Evolutionary conservation across 371 early-diverging fungal genomes (phyloP).

Genomic region (Catenaria anguillulae): DNA sequence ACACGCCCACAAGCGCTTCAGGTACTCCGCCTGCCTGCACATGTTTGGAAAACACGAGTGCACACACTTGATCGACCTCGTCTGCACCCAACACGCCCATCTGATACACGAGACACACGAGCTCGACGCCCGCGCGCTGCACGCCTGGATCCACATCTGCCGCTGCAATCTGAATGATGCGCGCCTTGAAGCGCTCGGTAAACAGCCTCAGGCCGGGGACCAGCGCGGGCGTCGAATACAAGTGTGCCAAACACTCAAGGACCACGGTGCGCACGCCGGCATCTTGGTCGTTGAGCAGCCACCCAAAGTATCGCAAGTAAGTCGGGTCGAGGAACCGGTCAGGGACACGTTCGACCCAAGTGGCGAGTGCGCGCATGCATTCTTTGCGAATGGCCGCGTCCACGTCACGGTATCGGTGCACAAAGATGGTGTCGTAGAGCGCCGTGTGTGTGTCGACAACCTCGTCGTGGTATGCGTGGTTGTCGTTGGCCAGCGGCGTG

Average conservation of each 20-base stretch:
- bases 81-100: neutral
- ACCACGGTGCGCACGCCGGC: slow-evolving; percentile 47
- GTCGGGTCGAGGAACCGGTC: slow-evolving; percentile 48
- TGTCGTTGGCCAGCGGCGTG: slow-evolving; percentile 20
- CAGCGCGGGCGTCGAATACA: slow-evolving; percentile 33
- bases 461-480: slow-evolving; percentile 14
- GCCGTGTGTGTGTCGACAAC: slow-evolving; percentile 5
- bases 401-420: slow-evolving; percentile 76
- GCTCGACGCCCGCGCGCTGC: slow-evolving; percentile 43
- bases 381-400: slow-evolving; percentile 70
- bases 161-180: slow-evolving; percentile 68
- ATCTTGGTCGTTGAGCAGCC: slow-evolving; percentile 64
- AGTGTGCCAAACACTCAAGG: slow-evolving; percentile 29
- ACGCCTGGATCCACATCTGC: slow-evolving; percentile 53
- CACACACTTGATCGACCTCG: neutral
- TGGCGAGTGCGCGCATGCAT: slow-evolving; percentile 57
- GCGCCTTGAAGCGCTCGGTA: slow-evolving; percentile 50
- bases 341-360: slow-evolving; percentile 56
- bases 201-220: slow-evolving; percentile 44
- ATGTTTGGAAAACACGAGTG: no score
- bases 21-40: no score
- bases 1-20: no score
- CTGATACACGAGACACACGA: slow-evolving; percentile 18
- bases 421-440: slow-evolving; percentile 42
- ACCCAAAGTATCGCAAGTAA: slow-evolving; percentile 69